These are phyloP conservation scores for Phyllosticta capitalensis DNA, from an alignment of 2,329 filamentous ascomycete genomes.

Conservation along the genomic window DNA sequence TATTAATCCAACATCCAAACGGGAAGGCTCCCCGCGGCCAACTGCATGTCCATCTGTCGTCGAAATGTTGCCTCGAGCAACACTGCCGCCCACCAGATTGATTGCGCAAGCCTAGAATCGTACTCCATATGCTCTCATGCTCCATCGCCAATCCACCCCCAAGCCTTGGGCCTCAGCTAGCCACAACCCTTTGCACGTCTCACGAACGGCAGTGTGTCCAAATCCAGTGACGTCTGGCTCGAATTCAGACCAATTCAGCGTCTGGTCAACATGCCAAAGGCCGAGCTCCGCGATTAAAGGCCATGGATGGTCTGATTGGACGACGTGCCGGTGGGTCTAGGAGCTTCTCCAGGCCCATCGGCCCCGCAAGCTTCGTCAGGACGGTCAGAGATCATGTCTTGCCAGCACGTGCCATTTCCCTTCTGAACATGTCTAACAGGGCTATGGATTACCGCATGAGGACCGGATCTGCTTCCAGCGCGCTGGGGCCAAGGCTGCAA, in stretches of 20 bases:
- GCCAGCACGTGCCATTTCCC: not conserved
- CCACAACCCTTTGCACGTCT: not conserved
- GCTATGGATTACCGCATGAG: not conserved
- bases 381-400: not conserved
- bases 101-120: not conserved
- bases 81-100: not conserved
- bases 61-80: not conserved
- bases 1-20: not conserved
- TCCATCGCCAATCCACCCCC: not conserved
- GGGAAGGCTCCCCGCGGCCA: not conserved
- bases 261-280: not conserved
- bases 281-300: not conserved
- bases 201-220: not conserved
- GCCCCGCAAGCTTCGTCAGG: not conserved
- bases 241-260: not conserved
- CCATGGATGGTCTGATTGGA: not conserved
- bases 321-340: not conserved
- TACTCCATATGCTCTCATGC: not conserved
- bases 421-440: not conserved
- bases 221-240: not conserved
- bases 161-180: not conserved
- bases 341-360: not conserved
- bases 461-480: not conserved
- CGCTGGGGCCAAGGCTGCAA: not conserved
- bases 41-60: not conserved